phyloP scores from a whole-genome alignment of 495 filamentous ascomycete genomes.

The Cercophora newfieldiana region DNA sequence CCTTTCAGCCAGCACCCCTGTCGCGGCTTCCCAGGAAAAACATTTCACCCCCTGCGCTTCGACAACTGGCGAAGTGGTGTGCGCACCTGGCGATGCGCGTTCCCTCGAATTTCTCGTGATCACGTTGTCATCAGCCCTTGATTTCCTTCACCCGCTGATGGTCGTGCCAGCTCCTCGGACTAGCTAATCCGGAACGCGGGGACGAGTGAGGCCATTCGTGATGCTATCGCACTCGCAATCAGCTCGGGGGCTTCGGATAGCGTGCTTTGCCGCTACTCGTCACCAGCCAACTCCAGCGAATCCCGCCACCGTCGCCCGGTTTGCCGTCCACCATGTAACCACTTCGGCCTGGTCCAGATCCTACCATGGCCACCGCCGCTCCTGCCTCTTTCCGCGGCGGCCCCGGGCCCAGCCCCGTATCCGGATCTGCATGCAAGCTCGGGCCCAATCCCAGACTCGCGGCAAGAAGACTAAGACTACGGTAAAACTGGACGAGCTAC shows the following conservation, averaged over 20 bases:
- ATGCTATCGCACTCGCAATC: slow-evolving; percentile 33
- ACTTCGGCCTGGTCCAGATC: slow-evolving; percentile 13
- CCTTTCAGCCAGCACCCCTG: neutral
- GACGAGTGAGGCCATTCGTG: slow-evolving; percentile 28
- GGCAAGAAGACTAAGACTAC: slow-evolving; percentile 52
- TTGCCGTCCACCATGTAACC: slow-evolving; percentile 25
- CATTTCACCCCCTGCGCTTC: neutral
- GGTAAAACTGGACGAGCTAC: slow-evolving; percentile 62
- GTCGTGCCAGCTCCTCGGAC: slow-evolving; percentile 1
- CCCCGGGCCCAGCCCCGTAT: neutral
- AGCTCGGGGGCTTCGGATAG: slow-evolving; percentile 28
- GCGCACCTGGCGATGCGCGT: neutral
- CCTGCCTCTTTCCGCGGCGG: neutral
- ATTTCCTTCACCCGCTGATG: neutral
- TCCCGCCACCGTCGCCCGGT: slow-evolving; percentile 31
- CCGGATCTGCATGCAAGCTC: slow-evolving; percentile 12
- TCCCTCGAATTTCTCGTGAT: slow-evolving; percentile 17
- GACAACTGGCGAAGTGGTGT: neutral
- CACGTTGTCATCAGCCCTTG: slow-evolving; percentile 22
- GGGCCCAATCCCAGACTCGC: slow-evolving; percentile 23
- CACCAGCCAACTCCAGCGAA: slow-evolving; percentile 12
- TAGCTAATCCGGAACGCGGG: slow-evolving; percentile 3
- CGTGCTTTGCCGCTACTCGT: slow-evolving; percentile 25
- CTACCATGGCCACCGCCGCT: neutral
- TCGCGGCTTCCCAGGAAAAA: neutral